Evolutionary conservation across 2,329 filamentous ascomycete genomes (phyloP), one percentile per base, ranked within the genome.

Genomic region (Neodidymelliopsis sp.): DNA sequence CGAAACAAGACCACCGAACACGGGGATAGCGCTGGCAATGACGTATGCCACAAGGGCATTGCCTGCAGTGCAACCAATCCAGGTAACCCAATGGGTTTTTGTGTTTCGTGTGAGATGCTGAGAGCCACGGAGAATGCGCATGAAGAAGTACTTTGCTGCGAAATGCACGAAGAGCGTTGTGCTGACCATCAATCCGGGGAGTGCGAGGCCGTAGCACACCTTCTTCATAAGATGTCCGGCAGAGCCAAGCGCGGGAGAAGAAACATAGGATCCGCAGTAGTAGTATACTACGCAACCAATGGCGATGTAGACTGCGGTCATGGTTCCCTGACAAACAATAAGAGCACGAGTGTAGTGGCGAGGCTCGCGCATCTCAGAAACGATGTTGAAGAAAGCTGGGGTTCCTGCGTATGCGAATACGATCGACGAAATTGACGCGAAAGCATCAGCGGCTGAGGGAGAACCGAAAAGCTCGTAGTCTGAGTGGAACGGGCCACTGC

Each of bases 91-190:
- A 28, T 67, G 63, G n/a, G 35, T 60, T 10, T 45, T 22, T 2
- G 63, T 63, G 40, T 65, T 65, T 22, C 55, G 49, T 7, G 48
- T 51, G 78, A 85, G 67, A 85, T 86, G 62, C 87, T 86, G 10
- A 9, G 88, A 85, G 47, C 86, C 87, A 0, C 86, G 84, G 34
- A 90, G 83, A 43, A 89, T 76, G 47, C 89, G 88, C 18, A 88
- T 88, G 31, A 86, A 86, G n/a, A 66, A 55, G 52, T 63, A 66
- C 23, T 66, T 66, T 35, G 63, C 56, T 4, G 62, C 54, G 22
- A 63, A 60, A 51, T 65, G 62, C 25, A 57, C 52, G 27, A 63
- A 60, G 12, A 65, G 46, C 3, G 57, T 58, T 2, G 58, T 59
- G 31, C 57, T 63, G 34, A 62, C 63, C 18, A 67, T 45, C 10